Evolutionary conservation across 2,329 filamentous ascomycete genomes (phyloP).

Genomic region (Westerdykella sp.): DNA sequence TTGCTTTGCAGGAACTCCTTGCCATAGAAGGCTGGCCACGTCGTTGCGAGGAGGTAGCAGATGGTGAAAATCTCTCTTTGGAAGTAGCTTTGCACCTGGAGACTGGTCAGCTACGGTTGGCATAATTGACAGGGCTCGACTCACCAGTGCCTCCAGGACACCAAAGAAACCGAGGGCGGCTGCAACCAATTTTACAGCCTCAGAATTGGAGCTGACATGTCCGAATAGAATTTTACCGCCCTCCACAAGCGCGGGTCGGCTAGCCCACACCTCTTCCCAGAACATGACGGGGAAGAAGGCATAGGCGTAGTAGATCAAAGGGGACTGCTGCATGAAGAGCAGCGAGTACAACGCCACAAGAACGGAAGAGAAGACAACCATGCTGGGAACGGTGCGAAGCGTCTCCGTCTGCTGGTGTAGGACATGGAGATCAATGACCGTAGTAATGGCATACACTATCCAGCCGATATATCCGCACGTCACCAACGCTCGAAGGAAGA

Average conservation of each 20-base stretch:
- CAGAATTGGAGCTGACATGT: slow-evolving; percentile 57
- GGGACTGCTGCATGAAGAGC: slow-evolving; percentile 72
- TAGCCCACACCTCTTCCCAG: slow-evolving; percentile 91
- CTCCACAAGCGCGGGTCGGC: slow-evolving; percentile 60
- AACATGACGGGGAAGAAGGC: slow-evolving; percentile 88
- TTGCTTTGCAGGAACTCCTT: slow-evolving; percentile 64
- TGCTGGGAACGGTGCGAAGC: slow-evolving; percentile 55
- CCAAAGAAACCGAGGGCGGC: slow-evolving; percentile 63
- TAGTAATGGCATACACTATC: slow-evolving; percentile 88
- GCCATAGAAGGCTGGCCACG: slow-evolving; percentile 76
- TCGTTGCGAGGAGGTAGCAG: slow-evolving; percentile 66
- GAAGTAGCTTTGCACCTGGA: slow-evolving; percentile 86
- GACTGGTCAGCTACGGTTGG: background rate
- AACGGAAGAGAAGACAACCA: slow-evolving; percentile 65
- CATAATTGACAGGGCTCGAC: slow-evolving; percentile 9
- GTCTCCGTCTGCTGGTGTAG: slow-evolving; percentile 63
- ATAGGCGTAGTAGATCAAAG: slow-evolving; percentile 82
- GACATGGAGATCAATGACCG: slow-evolving; percentile 82
- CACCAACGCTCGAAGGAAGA: slow-evolving; percentile 84
- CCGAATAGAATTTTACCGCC: slow-evolving; percentile 65
- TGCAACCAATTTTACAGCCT: slow-evolving; percentile 54
- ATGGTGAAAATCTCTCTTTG: slow-evolving; percentile 79
- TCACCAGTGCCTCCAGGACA: slow-evolving; percentile 66
- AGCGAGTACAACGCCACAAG: slow-evolving; percentile 72
- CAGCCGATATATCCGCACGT: slow-evolving; percentile 89